Conservation (phyloP, 148 eudicot genomes). For the Tetragonia tetragonoides region DNA sequence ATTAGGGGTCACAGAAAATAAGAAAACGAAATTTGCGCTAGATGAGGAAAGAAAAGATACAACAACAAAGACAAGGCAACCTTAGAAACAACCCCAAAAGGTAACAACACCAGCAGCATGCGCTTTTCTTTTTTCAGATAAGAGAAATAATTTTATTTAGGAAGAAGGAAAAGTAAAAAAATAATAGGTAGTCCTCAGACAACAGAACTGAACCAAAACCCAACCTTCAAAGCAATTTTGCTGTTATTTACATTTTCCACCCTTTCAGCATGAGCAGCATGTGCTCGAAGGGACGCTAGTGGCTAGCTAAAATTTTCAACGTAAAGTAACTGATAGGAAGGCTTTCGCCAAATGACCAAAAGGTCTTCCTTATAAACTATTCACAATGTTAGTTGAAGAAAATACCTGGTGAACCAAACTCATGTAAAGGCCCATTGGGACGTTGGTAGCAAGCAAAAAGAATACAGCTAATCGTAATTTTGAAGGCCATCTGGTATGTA, state of each 20-base stretch:
- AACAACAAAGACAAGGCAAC: no score
- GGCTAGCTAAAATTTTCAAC: background rate
- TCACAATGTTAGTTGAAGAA: constrained; percentile 12
- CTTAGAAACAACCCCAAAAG: background rate
- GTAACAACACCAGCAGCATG: background rate
- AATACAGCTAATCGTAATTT: constrained; percentile 47
- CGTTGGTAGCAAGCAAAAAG: constrained; percentile 73
- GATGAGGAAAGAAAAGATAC: no score
- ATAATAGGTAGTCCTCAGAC: no score
- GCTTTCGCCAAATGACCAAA: background rate
- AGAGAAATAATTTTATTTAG: no score
- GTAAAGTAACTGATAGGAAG: background rate
- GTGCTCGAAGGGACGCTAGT: background rate
- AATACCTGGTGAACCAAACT: constrained; percentile 94
- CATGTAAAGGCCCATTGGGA: constrained; percentile 95
- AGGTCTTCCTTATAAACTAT: background rate
- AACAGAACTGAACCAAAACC: no score
- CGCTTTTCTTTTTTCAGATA: no score
- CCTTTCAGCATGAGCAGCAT: background rate
- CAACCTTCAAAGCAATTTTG: no score
- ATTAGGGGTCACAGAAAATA: no score
- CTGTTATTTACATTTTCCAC: no score
- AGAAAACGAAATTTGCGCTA: no score
- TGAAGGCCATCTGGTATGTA: constrained; percentile 34
- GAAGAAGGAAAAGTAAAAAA: no score